Percentiles rank a stretch among this genome's conserved stretches.
Conservation (phyloP, 768 basidiomycete genomes). For the Tremella mesenterica region DNA sequence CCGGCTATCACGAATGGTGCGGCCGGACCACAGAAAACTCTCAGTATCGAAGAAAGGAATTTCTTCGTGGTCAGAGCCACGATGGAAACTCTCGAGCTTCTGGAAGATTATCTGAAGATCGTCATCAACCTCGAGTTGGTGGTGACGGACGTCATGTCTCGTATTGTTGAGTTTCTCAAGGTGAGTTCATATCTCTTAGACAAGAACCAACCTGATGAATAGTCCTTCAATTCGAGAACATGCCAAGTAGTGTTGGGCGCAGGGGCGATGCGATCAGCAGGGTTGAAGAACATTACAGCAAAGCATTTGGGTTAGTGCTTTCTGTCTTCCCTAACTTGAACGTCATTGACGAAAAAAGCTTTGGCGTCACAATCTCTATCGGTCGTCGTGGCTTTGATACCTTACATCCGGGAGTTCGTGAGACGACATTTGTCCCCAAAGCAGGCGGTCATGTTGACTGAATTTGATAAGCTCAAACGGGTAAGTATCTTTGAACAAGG, state of each 20-base stretch:
- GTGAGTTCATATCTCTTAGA: conserved; percentile 18
- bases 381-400: conserved; percentile 84
- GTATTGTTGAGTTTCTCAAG: conserved; percentile 90
- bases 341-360: conserved; percentile 51
- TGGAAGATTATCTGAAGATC: conserved; percentile 78
- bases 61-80: conserved; percentile 86
- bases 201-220: conserved; percentile 4
- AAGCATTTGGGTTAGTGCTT: conserved; percentile 73
- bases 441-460: conserved; percentile 92
- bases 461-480: conserved; percentile 96
- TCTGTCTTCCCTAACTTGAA: background rate
- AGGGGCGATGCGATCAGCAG: conserved; percentile 97
- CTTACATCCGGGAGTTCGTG: conserved; percentile 91
- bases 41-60: conserved; percentile 63
- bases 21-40: conserved; percentile 34
- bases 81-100: conserved; percentile 58
- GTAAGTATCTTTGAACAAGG: too few species aligned
- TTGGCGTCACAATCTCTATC: conserved; percentile 93
- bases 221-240: conserved; percentile 90
- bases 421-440: conserved; percentile 85
- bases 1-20: conserved; percentile 3
- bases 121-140: conserved; percentile 79
- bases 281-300: conserved; percentile 94
- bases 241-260: conserved; percentile 98
- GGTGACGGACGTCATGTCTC: conserved; percentile 89